Evolutionary conservation across 2,329 filamentous ascomycete genomes (phyloP), one percentile per base, ranked within the genome.

Genomic region (Aureobasidium leucospermi): DNA sequence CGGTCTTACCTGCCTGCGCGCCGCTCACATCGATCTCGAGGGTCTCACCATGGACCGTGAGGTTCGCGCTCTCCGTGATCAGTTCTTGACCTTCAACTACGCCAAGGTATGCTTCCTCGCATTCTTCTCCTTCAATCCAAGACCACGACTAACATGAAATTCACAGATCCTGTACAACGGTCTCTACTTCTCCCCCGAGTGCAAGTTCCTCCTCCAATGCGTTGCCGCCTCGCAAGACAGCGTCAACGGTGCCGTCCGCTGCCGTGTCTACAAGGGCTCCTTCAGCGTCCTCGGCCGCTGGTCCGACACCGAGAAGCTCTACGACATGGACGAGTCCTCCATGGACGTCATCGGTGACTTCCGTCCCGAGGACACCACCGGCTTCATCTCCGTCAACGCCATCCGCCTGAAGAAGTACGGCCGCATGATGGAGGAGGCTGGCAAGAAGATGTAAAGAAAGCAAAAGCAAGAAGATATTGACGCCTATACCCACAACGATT

Each of bases 311-410:
- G 84, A 86, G 79, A 88, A 88, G 78, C 77, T 89, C 62, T 89
- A 89, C 71, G 80, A 81, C 67, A 82, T 81, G 74, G 78, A 78
- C 67, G 85, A 87, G 77, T 80, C 79, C 63, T 81, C 77, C 65
- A 88, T 89, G 85, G 87, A 90, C 70, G 84, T 84, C 65, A 81
- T 89, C 65, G 85, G 81, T 65, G 82, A 85, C 73, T 89, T 89
- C 70, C 78, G 78, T 65, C 85, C 86, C 16, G 76, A 76, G 62
- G 85, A 87, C 68, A 86, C 85, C 43, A 85, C 82, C 42, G 84
- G 84, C 34, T 87, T 87, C 75, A 85, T 93, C 69, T 80, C 79
- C 57, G 85, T 90, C 66, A 80, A 93, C 68, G 83, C 83, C 64
- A 87, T 88, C 60, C 68, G 75, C 42, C 67, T 78, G 63, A 79